Evolutionary conservation across 768 basidiomycete species (phyloP), one percentile per base, ranked within the genome.

Genomic region (Lenzites betulinus): DNA sequence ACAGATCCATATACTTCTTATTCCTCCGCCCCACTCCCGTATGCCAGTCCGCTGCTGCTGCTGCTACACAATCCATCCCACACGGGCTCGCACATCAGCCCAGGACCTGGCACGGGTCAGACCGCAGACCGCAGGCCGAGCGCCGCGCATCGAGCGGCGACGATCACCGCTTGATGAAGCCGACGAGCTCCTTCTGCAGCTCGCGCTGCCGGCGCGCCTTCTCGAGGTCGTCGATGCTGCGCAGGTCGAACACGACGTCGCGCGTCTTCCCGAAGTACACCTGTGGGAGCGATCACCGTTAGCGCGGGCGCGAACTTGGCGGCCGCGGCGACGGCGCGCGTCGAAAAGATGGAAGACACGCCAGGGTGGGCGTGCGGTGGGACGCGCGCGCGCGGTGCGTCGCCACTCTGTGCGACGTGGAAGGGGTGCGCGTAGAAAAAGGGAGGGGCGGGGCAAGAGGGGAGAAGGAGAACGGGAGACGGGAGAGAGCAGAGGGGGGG

Each of bases 251-350:
- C 18, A 97, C 88, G 55, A 99, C 87, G 72, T 99, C 95, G 64
- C 92, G 89, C 50, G 96, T 98, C 78, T 98, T 97, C 39, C 94
- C 93, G 77, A 95, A 95, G 75, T 95, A 96, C 15, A 96, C 90
- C 89, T 90, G 63, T 51, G 54, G 41, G 46, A 47, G 36, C 22
- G 39, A 46, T 62, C 56, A 51, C 30, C 58, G 18, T 25, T 64
- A 43, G 55, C 50, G 41, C n/a, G 26, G 11, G 25, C 7, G 18
- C 22, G 28, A n/a, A 20, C 3, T 18, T 42, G 33, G 58, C n/a
- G 25, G 38, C 15, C 7, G n/a, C n/a, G n/a, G n/a, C 23, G 44
- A 7, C 42, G 42, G 42, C 16, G n/a, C 42, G 42, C 16, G 22
- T 11, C 12, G 23, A 47, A 11, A 20, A 12, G 18, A 12, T 46